phyloP scores from a whole-genome alignment of 768 basidiomycete genomes.

The Boletus rubroflammeus region DNA sequence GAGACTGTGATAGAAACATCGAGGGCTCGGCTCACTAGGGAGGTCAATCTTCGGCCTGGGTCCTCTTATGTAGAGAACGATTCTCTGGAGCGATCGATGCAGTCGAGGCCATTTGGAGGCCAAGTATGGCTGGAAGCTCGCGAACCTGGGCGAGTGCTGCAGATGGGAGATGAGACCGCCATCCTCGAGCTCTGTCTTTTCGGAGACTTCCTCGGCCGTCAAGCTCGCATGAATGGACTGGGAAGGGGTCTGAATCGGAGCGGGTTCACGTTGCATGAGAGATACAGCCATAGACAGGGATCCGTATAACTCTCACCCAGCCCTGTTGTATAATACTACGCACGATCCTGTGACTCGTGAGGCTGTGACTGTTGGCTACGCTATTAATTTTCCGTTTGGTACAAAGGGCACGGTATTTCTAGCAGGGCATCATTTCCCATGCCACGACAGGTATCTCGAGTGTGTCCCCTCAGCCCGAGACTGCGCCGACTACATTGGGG shows the following conservation, averaged over 20 bases:
- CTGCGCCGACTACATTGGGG: slow-evolving; percentile 12
- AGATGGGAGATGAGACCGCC: neutral
- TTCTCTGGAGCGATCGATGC: slow-evolving; percentile 6
- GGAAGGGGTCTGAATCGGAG: neutral
- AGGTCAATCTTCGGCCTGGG: slow-evolving; percentile 55
- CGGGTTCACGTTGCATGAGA: slow-evolving; percentile 13
- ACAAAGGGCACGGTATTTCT: neutral
- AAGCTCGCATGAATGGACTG: slow-evolving; percentile 13
- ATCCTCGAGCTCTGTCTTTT: slow-evolving; percentile 4
- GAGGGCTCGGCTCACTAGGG: slow-evolving; percentile 34
- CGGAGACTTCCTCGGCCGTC: neutral
- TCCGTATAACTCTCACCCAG: neutral
- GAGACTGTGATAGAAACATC: neutral
- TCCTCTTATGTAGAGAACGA: slow-evolving; percentile 47
- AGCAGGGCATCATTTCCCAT: neutral
- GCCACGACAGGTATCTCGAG: neutral
- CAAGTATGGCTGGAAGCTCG: slow-evolving; percentile 6
- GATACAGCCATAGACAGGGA: neutral
- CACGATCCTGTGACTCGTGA: neutral
- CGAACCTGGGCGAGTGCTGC: neutral
- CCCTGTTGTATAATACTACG: too few species aligned
- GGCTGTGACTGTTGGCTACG: neutral
- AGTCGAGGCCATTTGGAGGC: slow-evolving; percentile 19
- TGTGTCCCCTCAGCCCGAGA: slow-evolving; percentile 7
- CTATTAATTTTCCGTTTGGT: neutral